These are phyloP conservation scores for Eragrostis curvula DNA, from an alignment of 176 grass and related monocot species.

Conservation along the genomic window DNA sequence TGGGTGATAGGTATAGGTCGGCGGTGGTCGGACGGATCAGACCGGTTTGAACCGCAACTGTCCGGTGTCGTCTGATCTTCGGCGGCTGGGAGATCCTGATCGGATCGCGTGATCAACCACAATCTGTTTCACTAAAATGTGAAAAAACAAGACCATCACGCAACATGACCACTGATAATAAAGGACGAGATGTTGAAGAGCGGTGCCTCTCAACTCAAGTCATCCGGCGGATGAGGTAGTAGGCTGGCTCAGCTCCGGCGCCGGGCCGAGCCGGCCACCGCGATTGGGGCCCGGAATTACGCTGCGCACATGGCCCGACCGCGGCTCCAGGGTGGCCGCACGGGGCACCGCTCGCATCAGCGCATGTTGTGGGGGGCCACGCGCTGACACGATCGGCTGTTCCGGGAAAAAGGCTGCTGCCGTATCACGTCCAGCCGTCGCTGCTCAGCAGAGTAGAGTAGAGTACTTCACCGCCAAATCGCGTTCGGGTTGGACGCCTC, in stretches of 20 bases:
- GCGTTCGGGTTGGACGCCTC: not conserved
- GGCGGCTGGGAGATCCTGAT: not conserved
- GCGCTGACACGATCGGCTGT: not conserved
- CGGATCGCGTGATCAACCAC: not conserved
- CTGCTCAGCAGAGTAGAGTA: too few relatives aligned
- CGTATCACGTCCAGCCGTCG: not conserved
- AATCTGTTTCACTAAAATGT: too few relatives aligned
- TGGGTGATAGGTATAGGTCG: not conserved
- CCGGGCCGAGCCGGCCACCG: conserved; percentile 46
- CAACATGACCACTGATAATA: too few relatives aligned
- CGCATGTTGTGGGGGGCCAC: conserved; percentile 19
- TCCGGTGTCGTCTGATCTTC: not conserved
- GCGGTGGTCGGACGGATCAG: not conserved
- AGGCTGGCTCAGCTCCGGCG: conserved; percentile 55
- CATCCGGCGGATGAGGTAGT: conserved; percentile 4
- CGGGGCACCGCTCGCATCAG: not conserved
- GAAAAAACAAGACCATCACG: not conserved
- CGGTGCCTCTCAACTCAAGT: too few relatives aligned
- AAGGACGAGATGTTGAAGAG: too few relatives aligned
- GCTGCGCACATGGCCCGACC: conserved; percentile 26
- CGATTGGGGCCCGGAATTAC: conserved; percentile 11
- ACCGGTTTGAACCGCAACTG: not conserved
- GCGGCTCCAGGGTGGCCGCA: conserved; percentile 31
- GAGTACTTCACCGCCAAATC: too few relatives aligned
- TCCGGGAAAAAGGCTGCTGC: not conserved